Conservation (phyloP, 192 early-diverging fungal genomes). For the Pilobolus umbonatus region DNA sequence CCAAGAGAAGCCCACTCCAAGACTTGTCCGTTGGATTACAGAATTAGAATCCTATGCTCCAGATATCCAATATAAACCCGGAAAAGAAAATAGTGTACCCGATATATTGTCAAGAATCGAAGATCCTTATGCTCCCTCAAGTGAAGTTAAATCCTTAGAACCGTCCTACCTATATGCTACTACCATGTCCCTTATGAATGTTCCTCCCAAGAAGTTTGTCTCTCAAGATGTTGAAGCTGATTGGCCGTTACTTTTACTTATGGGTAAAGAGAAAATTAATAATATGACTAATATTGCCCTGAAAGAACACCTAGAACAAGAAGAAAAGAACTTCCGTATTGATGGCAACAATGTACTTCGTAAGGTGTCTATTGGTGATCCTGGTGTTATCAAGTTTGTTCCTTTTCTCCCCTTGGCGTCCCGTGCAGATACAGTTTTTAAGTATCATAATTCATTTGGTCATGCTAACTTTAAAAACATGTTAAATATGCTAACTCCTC, state of each 20-base stretch:
- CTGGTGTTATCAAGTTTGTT: neutral
- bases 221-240: neutral
- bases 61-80: conserved; percentile 7
- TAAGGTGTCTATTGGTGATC: neutral
- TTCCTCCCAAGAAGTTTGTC: neutral
- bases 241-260: neutral
- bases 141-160: too few relatives aligned
- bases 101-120: conserved; percentile 1
- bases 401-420: neutral
- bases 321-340: neutral
- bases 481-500: neutral
- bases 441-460: neutral
- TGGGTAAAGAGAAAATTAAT: neutral
- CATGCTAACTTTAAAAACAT: neutral
- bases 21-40: conserved; percentile 4
- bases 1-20: neutral
- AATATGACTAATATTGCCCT: too few relatives aligned
- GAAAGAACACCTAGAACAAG: neutral
- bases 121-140: too few relatives aligned
- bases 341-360: neutral
- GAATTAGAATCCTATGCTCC: conserved; percentile 11
- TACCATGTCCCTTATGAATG: too few relatives aligned
- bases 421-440: neutral
- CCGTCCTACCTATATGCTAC: conserved; percentile 3
- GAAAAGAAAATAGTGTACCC: conserved; percentile 6